Percentiles rank a stretch among this genome's conserved stretches.
Evolutionary conservation across 2,329 filamentous ascomycete genomes (phyloP).

Genomic region (Neoascochyta sp.): DNA sequence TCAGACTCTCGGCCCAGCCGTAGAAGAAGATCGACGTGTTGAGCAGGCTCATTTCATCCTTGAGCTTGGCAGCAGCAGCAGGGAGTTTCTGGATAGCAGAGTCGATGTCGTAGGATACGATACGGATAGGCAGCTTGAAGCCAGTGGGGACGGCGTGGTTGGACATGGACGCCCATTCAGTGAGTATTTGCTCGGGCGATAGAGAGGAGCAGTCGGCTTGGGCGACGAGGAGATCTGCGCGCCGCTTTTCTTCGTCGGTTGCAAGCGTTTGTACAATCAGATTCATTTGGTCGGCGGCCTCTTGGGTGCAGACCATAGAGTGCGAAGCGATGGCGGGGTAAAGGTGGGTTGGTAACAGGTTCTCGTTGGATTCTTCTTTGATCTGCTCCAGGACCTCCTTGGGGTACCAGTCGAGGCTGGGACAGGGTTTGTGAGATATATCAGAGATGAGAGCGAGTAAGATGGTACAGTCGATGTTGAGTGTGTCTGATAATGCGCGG

Average conservation of each 20-base stretch:
- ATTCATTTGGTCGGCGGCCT: slow-evolving; percentile 62
- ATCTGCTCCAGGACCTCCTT: slow-evolving; percentile 62
- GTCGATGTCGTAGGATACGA: slow-evolving; percentile 49
- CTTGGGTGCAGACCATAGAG: slow-evolving; percentile 61
- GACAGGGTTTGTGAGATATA: slow-evolving; percentile 58
- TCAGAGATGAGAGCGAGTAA: slow-evolving; percentile 71
- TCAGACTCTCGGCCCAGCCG: slow-evolving; percentile 62
- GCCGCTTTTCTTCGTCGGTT: slow-evolving; percentile 44
- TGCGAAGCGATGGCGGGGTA: slow-evolving; percentile 59
- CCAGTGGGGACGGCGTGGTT: slow-evolving; percentile 51
- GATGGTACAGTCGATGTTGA: slow-evolving; percentile 66
- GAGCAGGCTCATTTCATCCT: slow-evolving; percentile 53
- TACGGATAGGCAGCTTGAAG: slow-evolving; percentile 60
- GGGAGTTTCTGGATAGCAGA: slow-evolving; percentile 40
- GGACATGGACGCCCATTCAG: slow-evolving; percentile 43
- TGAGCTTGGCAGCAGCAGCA: slow-evolving; percentile 43
- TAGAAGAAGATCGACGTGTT: slow-evolving; percentile 69
- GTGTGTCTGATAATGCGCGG: slow-evolving; percentile 38
- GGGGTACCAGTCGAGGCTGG: slow-evolving; percentile 53
- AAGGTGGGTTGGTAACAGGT: slow-evolving; percentile 58
- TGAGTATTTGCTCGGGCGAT: slow-evolving; percentile 13
- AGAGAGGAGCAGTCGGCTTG: slow-evolving; percentile 29
- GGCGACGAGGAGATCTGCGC: slow-evolving; percentile 58
- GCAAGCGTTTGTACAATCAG: slow-evolving; percentile 40
- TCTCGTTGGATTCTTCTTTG: slow-evolving; percentile 58